These are phyloP conservation scores for Podospora fimiseda DNA, from an alignment of 495 filamentous ascomycete species.

Conservation along the genomic window DNA sequence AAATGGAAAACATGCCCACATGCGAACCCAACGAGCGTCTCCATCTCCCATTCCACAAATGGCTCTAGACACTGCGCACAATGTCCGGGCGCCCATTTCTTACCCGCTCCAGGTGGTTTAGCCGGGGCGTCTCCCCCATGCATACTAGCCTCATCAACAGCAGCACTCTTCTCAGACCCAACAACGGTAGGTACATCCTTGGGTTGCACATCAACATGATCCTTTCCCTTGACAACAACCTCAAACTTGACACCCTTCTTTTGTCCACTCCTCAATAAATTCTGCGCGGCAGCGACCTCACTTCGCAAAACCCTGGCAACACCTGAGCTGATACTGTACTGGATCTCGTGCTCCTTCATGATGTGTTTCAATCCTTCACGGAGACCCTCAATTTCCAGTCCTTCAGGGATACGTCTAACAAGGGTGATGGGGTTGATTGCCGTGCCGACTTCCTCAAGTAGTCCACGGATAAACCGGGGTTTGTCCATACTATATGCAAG, in stretches of 20 bases:
- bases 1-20: conserved; percentile 92
- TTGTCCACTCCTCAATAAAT: conserved; percentile 66
- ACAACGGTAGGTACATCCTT: not conserved
- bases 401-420: conserved; percentile 83
- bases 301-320: conserved; percentile 80
- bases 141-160: not conserved
- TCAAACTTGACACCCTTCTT: conserved; percentile 84
- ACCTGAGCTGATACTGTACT: conserved; percentile 81
- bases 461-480: conserved; percentile 82
- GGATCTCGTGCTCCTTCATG: conserved; percentile 89
- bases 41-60: conserved; percentile 55
- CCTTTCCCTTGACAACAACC: conserved; percentile 35
- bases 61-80: conserved; percentile 59
- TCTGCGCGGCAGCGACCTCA: conserved; percentile 81
- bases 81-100: conserved; percentile 41
- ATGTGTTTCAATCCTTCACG: conserved; percentile 76
- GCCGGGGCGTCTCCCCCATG: conserved; percentile 18
- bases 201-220: conserved; percentile 5
- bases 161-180: conserved; percentile 7
- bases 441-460: conserved; percentile 90
- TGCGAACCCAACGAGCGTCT: conserved; percentile 82
- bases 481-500: conserved; percentile 96
- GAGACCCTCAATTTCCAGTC: conserved; percentile 83
- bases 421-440: conserved; percentile 84
- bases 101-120: conserved; percentile 4